These are phyloP conservation scores for Eucalyptus brandiana DNA, from an alignment of 345 rosid species.

Conservation along the genomic window DNA sequence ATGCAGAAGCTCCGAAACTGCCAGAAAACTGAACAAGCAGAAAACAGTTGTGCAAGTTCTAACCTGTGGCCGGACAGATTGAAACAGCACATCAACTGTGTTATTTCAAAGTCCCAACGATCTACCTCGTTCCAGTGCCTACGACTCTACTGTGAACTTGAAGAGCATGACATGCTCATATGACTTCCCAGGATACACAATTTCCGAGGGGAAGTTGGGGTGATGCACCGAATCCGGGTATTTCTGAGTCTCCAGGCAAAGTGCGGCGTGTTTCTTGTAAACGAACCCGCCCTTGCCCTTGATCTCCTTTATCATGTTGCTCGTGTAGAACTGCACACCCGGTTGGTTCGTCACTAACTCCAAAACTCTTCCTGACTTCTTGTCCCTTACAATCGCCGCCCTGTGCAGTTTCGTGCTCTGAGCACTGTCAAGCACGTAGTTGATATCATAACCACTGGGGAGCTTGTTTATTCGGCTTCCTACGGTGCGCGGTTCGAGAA, in stretches of 20 bases:
- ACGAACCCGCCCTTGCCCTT: conserved; percentile 67
- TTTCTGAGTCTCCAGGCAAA: conserved; percentile 84
- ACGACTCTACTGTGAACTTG: conserved; percentile 31
- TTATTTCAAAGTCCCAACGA: background rate
- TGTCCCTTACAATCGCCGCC: conserved; percentile 50
- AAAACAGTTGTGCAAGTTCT: background rate
- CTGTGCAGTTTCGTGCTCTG: conserved; percentile 17
- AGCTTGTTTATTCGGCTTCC: conserved; percentile 45
- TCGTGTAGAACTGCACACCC: conserved; percentile 76
- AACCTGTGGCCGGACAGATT: background rate
- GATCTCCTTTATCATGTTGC: conserved; percentile 27
- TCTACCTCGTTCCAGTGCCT: background rate
- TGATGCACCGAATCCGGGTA: conserved; percentile 70
- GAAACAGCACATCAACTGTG: background rate
- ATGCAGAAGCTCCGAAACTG: background rate
- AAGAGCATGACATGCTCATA: conserved; percentile 63
- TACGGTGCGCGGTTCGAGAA: conserved; percentile 36
- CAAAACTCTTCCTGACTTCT: conserved; percentile 61
- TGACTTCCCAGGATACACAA: conserved; percentile 35
- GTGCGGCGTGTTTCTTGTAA: conserved; percentile 46
- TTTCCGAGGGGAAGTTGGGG: conserved; percentile 66
- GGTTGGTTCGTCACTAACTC: conserved; percentile 55
- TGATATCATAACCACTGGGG: conserved; percentile 63
- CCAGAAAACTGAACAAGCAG: background rate
- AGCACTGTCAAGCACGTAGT: conserved; percentile 45